phyloP scores from a whole-genome alignment of 2,329 filamentous ascomycete species.

The Neofusicoccum umdonicola region DNA sequence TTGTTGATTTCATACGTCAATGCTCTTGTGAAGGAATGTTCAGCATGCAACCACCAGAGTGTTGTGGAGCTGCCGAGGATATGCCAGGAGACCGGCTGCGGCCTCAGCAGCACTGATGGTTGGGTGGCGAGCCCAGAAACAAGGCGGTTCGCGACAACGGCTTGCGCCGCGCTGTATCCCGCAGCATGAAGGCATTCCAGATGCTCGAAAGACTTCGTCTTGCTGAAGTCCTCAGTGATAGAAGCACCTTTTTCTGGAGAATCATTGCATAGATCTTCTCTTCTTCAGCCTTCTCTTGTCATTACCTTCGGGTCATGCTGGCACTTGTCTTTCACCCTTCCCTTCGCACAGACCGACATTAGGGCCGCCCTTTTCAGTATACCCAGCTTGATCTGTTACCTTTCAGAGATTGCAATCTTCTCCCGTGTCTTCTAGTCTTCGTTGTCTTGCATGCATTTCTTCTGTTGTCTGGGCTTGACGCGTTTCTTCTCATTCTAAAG shows the following conservation, averaged over 20 bases:
- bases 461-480: not conserved
- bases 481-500: constrained; percentile 3
- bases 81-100: not conserved
- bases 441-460: not conserved
- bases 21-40: not conserved
- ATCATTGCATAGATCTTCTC: constrained; percentile 7
- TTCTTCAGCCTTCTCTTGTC: not conserved
- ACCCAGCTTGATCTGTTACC: constrained; percentile 17
- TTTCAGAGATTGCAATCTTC: constrained; percentile 11
- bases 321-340: constrained; percentile 1
- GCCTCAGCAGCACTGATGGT: not conserved
- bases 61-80: not conserved
- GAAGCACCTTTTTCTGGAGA: constrained; percentile 10
- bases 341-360: not conserved
- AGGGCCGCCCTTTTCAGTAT: constrained; percentile 14
- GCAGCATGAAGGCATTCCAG: not conserved
- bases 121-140: not conserved
- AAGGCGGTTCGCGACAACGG: not conserved
- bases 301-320: not conserved
- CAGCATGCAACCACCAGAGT: not conserved
- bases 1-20: not conserved
- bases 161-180: not conserved
- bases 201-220: not conserved
- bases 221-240: constrained; percentile 4
- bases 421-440: not conserved